phyloP scores from a whole-genome alignment of 225 moss, liverwort and hornwort species.

The Physcomitrellopsis africana region DNA sequence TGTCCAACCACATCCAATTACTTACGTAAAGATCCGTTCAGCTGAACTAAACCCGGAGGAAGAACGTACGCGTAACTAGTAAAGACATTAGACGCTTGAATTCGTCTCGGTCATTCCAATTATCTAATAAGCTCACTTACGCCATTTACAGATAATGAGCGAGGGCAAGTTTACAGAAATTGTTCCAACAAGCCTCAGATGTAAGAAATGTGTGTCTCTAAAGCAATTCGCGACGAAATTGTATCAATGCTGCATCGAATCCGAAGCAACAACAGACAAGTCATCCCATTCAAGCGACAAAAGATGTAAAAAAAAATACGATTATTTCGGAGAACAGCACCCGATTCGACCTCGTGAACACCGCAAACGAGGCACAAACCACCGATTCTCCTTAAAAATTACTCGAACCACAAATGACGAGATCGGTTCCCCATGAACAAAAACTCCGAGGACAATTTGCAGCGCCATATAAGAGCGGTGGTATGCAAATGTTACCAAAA shows the following conservation, averaged over 20 bases:
- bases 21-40: neutral
- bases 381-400: neutral
- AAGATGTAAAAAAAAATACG: neutral
- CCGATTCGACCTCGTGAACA: neutral
- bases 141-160: neutral
- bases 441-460: slow-evolving; percentile 15
- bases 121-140: neutral
- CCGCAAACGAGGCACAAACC: neutral
- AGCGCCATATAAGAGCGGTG: neutral
- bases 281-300: neutral
- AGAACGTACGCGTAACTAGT: neutral
- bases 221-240: neutral
- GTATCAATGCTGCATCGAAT: neutral
- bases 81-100: neutral
- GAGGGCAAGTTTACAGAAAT: neutral
- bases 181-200: neutral
- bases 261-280: neutral
- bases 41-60: slow-evolving; percentile 7
- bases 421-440: neutral
- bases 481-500: neutral
- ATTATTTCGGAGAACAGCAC: neutral
- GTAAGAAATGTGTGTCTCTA: neutral
- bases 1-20: neutral
- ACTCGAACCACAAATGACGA: neutral
- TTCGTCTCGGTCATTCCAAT: neutral